A percentile compares a stretch with the other conserved stretches of the same genome.
phyloP scores from a whole-genome alignment of 73 alveolate genomes.

The Paramecium sexaurelia region DNA sequence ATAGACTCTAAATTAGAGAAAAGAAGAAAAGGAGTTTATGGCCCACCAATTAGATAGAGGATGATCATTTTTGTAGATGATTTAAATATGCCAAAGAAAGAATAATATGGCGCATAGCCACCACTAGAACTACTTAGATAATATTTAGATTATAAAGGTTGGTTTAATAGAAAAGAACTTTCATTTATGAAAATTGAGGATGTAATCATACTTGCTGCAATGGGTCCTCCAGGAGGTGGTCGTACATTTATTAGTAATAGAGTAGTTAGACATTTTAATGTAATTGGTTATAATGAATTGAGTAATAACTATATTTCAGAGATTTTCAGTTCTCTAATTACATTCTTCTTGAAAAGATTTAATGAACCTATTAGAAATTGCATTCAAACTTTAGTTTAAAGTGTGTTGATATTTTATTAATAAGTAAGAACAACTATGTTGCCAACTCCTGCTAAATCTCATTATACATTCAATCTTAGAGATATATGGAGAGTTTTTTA shows the following conservation, averaged over 20 bases:
- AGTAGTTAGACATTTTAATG: slow-evolving; percentile 97
- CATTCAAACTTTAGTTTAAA: slow-evolving; percentile 69
- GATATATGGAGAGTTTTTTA: slow-evolving; percentile 94
- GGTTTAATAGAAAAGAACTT: slow-evolving; percentile 89
- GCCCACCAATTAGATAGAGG: slow-evolving; percentile 94
- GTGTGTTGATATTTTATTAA: slow-evolving; percentile 88
- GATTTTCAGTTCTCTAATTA: slow-evolving; percentile 81
- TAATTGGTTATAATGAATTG: slow-evolving; percentile 91
- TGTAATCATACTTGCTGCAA: slow-evolving; percentile 85
- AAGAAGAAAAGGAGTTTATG: slow-evolving; percentile 85
- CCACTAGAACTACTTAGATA: slow-evolving; percentile 96
- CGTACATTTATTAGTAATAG: slow-evolving; percentile 96
- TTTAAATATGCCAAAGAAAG: slow-evolving; percentile 98
- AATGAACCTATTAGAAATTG: slow-evolving; percentile 78
- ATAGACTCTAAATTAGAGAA: slow-evolving; percentile 77
- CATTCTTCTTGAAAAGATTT: slow-evolving; percentile 64
- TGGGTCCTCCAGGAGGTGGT: slow-evolving; percentile 98
- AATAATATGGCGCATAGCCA: slow-evolving; percentile 97
- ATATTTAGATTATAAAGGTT: slow-evolving; percentile 92
- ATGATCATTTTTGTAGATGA: slow-evolving; percentile 94
- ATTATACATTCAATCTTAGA: slow-evolving; percentile 99
- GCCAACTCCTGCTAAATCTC: slow-evolving; percentile 99
- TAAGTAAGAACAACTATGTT: slow-evolving; percentile 92
- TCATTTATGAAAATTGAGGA: slow-evolving; percentile 89
- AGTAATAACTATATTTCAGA: slow-evolving; percentile 90